Conservation (phyloP, 2,329 filamentous ascomycete species). For the Fusarium sulawesiense region DNA sequence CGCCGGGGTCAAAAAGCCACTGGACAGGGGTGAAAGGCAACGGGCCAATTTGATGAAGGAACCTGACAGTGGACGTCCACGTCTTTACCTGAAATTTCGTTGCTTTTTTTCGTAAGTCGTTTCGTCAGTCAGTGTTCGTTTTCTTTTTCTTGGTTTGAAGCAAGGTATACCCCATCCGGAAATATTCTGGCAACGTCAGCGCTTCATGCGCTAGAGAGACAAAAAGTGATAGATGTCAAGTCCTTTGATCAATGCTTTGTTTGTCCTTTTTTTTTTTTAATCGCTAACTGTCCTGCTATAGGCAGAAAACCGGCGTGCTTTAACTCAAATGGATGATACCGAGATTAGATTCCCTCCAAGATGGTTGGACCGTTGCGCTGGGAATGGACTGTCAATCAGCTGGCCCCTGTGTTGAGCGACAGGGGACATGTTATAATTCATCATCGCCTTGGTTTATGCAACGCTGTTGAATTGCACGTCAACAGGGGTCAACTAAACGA, state of each 20-base stretch:
- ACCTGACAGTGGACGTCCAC: neutral
- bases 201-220: neutral
- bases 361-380: constrained; percentile 41
- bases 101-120: constrained; percentile 27
- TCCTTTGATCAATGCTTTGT: neutral
- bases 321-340: constrained; percentile 42
- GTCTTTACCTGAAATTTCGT: constrained; percentile 9
- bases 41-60: constrained; percentile 14
- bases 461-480: constrained; percentile 5
- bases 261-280: constrained; percentile 12
- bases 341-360: constrained; percentile 43
- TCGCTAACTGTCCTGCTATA: constrained; percentile 7
- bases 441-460: constrained; percentile 10
- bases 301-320: constrained; percentile 25
- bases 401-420: constrained; percentile 20
- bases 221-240: neutral
- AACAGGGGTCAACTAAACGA: constrained; percentile 1
- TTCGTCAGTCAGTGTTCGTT: constrained; percentile 3
- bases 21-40: constrained; percentile 6
- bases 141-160: neutral
- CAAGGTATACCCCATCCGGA: neutral
- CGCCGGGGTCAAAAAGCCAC: constrained; percentile 21
- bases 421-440: constrained; percentile 30
- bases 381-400: constrained; percentile 40
- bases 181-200: constrained; percentile 1